Evolutionary conservation across 2,329 filamentous ascomycete genomes (phyloP), one percentile per base, ranked within the genome.

Genomic region (Dothidotthia symphoricarpi): DNA sequence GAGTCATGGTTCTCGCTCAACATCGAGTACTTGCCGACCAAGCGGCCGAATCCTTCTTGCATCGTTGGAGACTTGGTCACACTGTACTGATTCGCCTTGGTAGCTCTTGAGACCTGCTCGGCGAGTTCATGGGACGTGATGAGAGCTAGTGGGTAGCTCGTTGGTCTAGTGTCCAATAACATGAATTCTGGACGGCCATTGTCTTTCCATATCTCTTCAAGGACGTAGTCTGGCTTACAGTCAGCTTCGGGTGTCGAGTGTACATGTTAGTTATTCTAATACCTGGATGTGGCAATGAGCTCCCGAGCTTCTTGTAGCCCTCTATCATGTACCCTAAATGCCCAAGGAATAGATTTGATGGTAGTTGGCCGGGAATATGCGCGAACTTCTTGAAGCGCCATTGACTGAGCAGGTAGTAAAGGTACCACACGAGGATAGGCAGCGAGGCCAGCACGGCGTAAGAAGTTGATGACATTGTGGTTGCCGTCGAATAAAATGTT

Each of bases 41-140:
- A 43, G 3, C 36, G 36, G 4, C 35, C 40, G 14, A 47, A 53
- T 1, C 44, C 44, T 8, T 16, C 29, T 28, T 50, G 39, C n/a
- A 66, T 29, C 4, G 64, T 67, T 3, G 61, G 60, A 6, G 60
- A 64, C 32, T 68, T 68, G 8, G 49, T 51, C 3, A 59, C 49
- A 24, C 63, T 63, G 25, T 58, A 60, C 3, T 57, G 62, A 31
- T 56, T 53, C 16, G 41, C 27, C 32, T 64, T 63, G 1, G 60
- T 55, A 2, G 49, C 24, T 39, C 37, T 58, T 1, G 60, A 41
- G 3, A 66, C 43, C 32, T 68, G 61, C 42, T 68, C 65, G 3
- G 63, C 63, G 31, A 68, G 39, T 1, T 56, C 55, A 29, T 68
- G 63, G 3, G 59, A 61, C 4, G 43, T 25, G 14, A 68, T 41